Base-by-base conservation (phyloP, 2,329 filamentous ascomycete genomes). In the Beauveria sp. region DNA sequence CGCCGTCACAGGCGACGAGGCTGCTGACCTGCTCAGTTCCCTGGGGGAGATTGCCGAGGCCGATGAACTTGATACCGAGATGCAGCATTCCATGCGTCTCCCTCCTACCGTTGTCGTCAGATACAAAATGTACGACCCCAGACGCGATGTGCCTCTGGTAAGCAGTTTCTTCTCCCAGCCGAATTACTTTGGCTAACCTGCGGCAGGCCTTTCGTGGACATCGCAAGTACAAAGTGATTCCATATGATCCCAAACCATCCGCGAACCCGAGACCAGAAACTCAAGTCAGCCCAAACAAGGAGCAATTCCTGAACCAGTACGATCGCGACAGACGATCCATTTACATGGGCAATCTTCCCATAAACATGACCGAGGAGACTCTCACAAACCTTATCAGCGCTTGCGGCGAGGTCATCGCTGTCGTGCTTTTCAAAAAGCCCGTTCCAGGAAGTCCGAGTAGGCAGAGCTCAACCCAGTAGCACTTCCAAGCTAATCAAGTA, bases 121-220 rank as follows among this genome's bases (percentile, higher is more conserved):
- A 28, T 86, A 80, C 64, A 71, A 74, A 46, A 75, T 75, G 64
- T 86, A 82, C 55, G 80, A 85, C 63, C 72, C 78, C 3, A 73
- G 71, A 26, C 77, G 83, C 24, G 77, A 83, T 62, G 76, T 83
- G 5, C 72, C 78, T 34, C 67, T 72, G 28, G 82, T 83, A 72
- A 74, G 80, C 71, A 3, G 6, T 31, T 62, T 51, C 38, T 53
- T 64, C 46, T 12, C 10, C 22, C 22, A 28, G 28, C 6, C 12
- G 5, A 51, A 48, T 5, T 10, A 3, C 7, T 12, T 31, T 42
- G 54, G 24, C 65, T 70, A 60, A 71, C 54, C 26, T 10, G 22
- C 18, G 7, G 24, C 10, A 67, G 62, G 38, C 73, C 12, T 73
- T 77, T 64, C 67, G 73, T 60, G 63, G 64, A 14, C 63, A 71